Base-by-base conservation (phyloP, 2,329 filamentous ascomycete genomes). In the Chalara sp. region DNA sequence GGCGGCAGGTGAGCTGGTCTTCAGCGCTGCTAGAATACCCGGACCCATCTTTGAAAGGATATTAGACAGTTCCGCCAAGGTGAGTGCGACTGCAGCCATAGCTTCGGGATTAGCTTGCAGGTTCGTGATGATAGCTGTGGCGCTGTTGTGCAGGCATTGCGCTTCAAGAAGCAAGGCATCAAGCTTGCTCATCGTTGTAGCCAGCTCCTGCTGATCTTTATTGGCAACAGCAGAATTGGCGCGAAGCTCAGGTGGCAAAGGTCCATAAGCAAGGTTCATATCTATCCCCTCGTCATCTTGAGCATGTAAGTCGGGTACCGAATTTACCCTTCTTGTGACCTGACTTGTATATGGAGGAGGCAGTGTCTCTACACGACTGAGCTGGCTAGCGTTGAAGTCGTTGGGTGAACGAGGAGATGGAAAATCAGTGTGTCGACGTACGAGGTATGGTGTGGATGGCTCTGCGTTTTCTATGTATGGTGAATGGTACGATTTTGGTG, bases 231-330 rank as follows among this genome's bases (percentile, higher is more conserved):
- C 13, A 28, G 28, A 30, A 40, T n/a, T 43, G 48, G 46, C 21
- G 89, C 33, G 33, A 6, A 39, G 69, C 60, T 90, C 80, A 51
- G 87, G 82, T 31, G 87, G 87, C 0, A 93, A 75, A 48, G 88
- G 84, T 53, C 92, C 92, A 62, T 96, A 97, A 6, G 92, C 92
- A 6, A 97, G 76, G 65, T 96, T 79, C 87, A 95, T 90, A 63
- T 96, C 92, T 60, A 96, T 83, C 50, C 83, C 74, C 10, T 64
- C 60, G 10, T 49, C 47, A 31, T 49, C 46, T 31, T 39, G n/a
- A 10, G 21, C 30, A 29, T 59, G 54, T 31, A 63, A 47, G 46
- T 65, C 56, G 2, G 65, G 63, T 40, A 56, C 32, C 5, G 51
- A 30, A 43, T 13, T 28, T 29, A 48, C 5, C 40, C 33, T 47